Evolutionary conservation across 2,329 filamentous ascomycete species (phyloP).

Genomic region (Leptographium wingfieldii): DNA sequence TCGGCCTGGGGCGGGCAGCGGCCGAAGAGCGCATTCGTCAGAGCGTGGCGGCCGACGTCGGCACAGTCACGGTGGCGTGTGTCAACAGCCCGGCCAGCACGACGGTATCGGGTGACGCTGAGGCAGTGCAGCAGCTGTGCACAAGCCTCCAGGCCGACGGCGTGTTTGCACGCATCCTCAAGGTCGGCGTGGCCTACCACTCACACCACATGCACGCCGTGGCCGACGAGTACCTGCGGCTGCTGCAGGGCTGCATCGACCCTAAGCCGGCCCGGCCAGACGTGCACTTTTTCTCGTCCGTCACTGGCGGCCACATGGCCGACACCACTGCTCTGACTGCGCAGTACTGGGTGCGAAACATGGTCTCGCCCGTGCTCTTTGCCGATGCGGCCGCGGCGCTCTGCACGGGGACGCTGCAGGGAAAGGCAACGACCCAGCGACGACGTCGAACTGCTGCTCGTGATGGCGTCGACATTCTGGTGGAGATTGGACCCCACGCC

Average conservation of each 20-base stretch:
- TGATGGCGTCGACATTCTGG: conserved; percentile 14
- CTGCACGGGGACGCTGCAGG: background rate
- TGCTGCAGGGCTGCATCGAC: too few relatives aligned
- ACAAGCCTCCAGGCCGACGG: conserved; percentile 13
- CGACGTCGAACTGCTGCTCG: background rate
- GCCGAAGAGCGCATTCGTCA: background rate
- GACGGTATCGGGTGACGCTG: conserved; percentile 14
- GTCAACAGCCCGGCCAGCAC: background rate
- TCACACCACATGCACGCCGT: conserved; percentile 23
- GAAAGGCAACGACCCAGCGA: too few relatives aligned
- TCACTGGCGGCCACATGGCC: background rate
- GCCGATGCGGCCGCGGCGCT: conserved; percentile 8
- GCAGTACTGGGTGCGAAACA: background rate
- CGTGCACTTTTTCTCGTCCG: background rate
- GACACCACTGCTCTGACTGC: background rate
- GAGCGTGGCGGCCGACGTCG: too few relatives aligned
- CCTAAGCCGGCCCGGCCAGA: too few relatives aligned
- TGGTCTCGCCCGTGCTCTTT: background rate
- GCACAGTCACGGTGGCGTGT: too few relatives aligned
- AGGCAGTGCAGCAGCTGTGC: conserved; percentile 15
- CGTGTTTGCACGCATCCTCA: conserved; percentile 19
- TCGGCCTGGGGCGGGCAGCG: conserved; percentile 4
- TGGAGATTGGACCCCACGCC: conserved; percentile 11
- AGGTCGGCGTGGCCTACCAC: conserved; percentile 29
- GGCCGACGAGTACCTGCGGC: background rate